These are phyloP conservation scores for Podila epigama DNA, from an alignment of 192 early-diverging fungal species.

Conservation along the genomic window DNA sequence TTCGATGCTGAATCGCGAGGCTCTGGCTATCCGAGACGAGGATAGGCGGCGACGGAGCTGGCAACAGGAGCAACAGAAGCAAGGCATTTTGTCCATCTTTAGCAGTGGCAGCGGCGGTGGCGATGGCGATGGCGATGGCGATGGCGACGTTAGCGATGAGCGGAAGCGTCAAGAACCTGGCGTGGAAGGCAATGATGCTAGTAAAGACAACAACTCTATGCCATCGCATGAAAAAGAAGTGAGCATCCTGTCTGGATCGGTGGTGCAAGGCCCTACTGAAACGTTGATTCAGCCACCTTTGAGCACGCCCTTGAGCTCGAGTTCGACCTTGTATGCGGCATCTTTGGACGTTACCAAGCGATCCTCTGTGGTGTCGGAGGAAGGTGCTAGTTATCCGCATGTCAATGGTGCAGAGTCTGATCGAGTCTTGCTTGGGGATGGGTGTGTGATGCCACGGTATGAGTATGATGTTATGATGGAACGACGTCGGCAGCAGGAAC, in stretches of 20 bases:
- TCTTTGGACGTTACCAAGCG: not conserved
- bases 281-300: not conserved
- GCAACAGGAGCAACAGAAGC: not conserved
- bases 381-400: not conserved
- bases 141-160: not conserved
- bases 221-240: constrained; percentile 3
- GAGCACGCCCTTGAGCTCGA: not conserved
- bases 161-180: constrained; percentile 2
- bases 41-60: not conserved
- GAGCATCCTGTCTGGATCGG: constrained; percentile 1
- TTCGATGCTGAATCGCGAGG: constrained; percentile 14
- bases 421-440: not conserved
- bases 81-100: too few relatives aligned
- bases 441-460: not conserved
- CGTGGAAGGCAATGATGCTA: too few relatives aligned
- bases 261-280: not conserved
- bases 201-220: constrained; percentile 10
- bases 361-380: not conserved
- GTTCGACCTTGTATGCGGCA: not conserved
- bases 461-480: constrained; percentile 11
- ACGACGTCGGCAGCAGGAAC: not conserved
- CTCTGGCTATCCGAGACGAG: constrained; percentile 2
- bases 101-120: too few relatives aligned
- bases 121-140: too few relatives aligned
- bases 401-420: not conserved